Conservation (phyloP, 2,329 filamentous ascomycete genomes). For the Xylaria sp. region DNA sequence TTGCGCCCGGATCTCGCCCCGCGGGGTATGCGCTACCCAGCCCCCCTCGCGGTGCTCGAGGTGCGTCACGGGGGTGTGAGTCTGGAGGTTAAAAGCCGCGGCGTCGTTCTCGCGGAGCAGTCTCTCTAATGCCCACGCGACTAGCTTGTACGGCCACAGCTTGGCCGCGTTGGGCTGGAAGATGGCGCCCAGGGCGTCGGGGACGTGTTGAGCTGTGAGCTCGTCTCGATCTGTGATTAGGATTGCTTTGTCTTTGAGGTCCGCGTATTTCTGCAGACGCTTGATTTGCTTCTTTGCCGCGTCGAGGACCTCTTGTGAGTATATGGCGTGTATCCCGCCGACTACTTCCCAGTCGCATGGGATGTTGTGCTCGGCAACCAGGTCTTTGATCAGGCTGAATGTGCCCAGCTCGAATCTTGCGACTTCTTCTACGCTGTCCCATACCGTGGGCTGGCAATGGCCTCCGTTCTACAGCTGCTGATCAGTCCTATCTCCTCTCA, state of each 20-base stretch:
- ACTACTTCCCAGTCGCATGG: slow-evolving; percentile 76
- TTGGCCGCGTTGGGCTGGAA: slow-evolving; percentile 73
- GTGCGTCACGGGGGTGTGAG: slow-evolving; percentile 71
- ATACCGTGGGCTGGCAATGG: slow-evolving; percentile 80
- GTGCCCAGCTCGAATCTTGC: slow-evolving; percentile 79
- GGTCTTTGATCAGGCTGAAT: slow-evolving; percentile 67
- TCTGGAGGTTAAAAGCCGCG: slow-evolving; percentile 74
- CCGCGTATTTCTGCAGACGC: slow-evolving; percentile 64
- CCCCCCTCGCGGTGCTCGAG: slow-evolving; percentile 49
- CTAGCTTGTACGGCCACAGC: slow-evolving; percentile 87
- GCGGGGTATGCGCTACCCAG: slow-evolving; percentile 74
- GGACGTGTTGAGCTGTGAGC: slow-evolving; percentile 65
- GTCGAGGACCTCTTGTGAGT: slow-evolving; percentile 65
- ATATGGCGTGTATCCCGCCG: slow-evolving; percentile 73
- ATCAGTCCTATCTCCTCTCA: slow-evolving; percentile 5
- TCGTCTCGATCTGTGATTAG: slow-evolving; percentile 54
- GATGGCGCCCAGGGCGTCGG: slow-evolving; percentile 70
- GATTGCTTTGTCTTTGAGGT: slow-evolving; percentile 62
- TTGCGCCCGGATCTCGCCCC: slow-evolving; percentile 72
- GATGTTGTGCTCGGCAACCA: slow-evolving; percentile 68
- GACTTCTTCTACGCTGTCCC: slow-evolving; percentile 68
- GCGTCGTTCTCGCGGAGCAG: slow-evolving; percentile 55
- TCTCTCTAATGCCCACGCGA: slow-evolving; percentile 74
- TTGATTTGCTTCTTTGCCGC: slow-evolving; percentile 63
- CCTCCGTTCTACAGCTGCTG: slow-evolving; percentile 67